These are phyloP conservation scores for Clausena lansium DNA, from an alignment of 345 rosid species.

Conservation along the genomic window DNA sequence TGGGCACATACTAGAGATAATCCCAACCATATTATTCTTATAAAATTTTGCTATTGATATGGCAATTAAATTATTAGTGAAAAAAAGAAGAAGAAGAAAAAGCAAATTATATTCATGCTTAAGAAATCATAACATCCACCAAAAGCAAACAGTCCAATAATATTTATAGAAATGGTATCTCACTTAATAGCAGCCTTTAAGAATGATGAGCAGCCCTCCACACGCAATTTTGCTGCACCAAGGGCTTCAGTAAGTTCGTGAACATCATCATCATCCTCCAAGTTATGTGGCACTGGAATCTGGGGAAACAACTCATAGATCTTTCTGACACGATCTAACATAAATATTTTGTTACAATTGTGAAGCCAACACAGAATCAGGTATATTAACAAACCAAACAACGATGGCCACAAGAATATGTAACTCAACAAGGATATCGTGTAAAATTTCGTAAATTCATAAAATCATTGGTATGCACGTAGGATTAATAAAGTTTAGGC, in stretches of 20 bases:
- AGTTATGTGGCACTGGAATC: conserved; percentile 65
- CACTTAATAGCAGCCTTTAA: conserved; percentile 87
- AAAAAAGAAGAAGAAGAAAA: not conserved
- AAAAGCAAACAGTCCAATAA: not conserved
- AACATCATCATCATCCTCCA: conserved; percentile 71
- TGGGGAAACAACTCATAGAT: conserved; percentile 80
- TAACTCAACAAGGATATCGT: not conserved
- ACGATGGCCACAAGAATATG: conserved; percentile 1
- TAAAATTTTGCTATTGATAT: not conserved
- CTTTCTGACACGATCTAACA: conserved; percentile 71
- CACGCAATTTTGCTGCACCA: conserved; percentile 81
- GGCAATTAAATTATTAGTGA: too few relatives aligned
- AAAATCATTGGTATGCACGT: not conserved
- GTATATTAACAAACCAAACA: not conserved
- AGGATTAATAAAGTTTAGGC: not conserved
- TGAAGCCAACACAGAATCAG: not conserved
- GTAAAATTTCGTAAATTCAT: not conserved
- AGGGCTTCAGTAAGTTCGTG: conserved; percentile 80
- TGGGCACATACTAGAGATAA: not conserved
- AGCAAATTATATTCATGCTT: not conserved
- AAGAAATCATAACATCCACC: not conserved
- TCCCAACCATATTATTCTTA: not conserved
- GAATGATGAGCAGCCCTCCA: conserved; percentile 78
- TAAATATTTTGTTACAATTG: conserved; percentile 31
- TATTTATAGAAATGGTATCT: conserved; percentile 20